Percentiles rank a stretch among this genome's conserved stretches.
phyloP scores from a whole-genome alignment of 805 yeast species.

The Naumovozyma baii region DNA sequence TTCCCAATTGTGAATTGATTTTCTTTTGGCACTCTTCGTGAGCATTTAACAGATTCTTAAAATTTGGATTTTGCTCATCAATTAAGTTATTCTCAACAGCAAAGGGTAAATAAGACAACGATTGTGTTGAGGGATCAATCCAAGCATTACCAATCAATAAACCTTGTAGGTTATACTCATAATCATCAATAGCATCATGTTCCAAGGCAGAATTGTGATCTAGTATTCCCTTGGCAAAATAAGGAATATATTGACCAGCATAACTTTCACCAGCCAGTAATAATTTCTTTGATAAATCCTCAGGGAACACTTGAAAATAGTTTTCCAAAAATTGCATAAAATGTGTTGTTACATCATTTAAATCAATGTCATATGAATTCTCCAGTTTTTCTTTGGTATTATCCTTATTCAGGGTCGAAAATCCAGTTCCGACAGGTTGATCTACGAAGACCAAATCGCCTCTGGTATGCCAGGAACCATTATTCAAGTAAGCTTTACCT shows the following conservation, averaged over 20 bases:
- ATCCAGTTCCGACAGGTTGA: conserved; percentile 94
- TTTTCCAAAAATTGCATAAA: conserved; percentile 55
- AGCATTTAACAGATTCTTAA: conserved; percentile 35
- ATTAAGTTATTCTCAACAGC: conserved; percentile 51
- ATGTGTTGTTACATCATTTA: conserved; percentile 49
- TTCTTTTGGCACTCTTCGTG: conserved; percentile 55
- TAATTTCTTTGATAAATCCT: conserved; percentile 52
- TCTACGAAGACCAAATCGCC: conserved; percentile 80
- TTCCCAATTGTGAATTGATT: conserved; percentile 27
- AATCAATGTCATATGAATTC: conserved; percentile 39
- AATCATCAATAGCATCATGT: conserved; percentile 13
- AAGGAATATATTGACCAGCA: conserved; percentile 95
- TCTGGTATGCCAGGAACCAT: conserved; percentile 75
- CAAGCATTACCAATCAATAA: conserved; percentile 86
- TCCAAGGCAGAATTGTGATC: conserved; percentile 31
- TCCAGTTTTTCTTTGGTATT: neutral
- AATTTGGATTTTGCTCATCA: conserved; percentile 30
- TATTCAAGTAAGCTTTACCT: conserved; percentile 42
- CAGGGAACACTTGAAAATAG: conserved; percentile 66
- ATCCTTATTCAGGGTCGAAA: conserved; percentile 41
- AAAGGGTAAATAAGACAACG: conserved; percentile 69
- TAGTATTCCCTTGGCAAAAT: conserved; percentile 57
- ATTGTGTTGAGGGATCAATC: conserved; percentile 82
- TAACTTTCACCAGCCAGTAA: conserved; percentile 89
- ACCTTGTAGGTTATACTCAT: conserved; percentile 44